Conservation (phyloP, 768 basidiomycete species). For the Serendipita vermifera region DNA sequence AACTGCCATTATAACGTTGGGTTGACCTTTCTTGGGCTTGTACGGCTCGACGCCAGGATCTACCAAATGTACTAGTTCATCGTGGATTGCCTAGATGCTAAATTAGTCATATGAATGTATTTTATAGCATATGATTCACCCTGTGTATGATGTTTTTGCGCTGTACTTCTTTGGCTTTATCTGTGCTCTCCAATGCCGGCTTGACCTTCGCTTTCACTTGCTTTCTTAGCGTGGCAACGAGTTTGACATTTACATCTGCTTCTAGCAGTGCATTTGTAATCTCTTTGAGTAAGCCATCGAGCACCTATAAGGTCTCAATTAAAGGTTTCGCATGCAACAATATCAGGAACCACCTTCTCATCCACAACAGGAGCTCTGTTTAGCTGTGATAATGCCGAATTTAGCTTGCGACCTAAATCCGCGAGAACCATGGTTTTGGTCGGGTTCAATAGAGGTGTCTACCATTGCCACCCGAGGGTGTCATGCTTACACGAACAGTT, state of each 20-base stretch:
- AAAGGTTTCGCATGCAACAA: neutral
- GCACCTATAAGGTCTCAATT: slow-evolving; percentile 41
- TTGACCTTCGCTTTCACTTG: slow-evolving; percentile 89
- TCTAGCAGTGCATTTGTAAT: slow-evolving; percentile 88
- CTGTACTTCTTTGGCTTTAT: slow-evolving; percentile 67
- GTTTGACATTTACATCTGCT: slow-evolving; percentile 96
- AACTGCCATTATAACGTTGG: slow-evolving; percentile 95
- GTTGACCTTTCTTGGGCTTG: slow-evolving; percentile 89
- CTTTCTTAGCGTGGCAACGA: slow-evolving; percentile 73
- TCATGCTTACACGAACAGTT: too few relatives aligned
- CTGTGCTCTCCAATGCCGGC: slow-evolving; percentile 55
- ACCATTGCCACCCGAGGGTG: neutral
- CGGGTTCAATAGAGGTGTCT: neutral
- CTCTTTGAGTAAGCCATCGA: slow-evolving; percentile 90
- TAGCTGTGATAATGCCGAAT: slow-evolving; percentile 82
- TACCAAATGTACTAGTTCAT: slow-evolving; percentile 88
- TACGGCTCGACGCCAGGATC: slow-evolving; percentile 93
- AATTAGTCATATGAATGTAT: neutral
- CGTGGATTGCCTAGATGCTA: slow-evolving; percentile 68
- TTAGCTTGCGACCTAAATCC: slow-evolving; percentile 88
- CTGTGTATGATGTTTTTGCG: slow-evolving; percentile 86
- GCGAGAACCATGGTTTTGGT: slow-evolving; percentile 73
- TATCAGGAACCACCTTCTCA: slow-evolving; percentile 52
- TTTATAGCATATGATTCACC: slow-evolving; percentile 30
- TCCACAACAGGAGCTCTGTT: slow-evolving; percentile 78